phyloP scores from a whole-genome alignment of 352 stramenopile genomes.

The Phytopythium boreale region DNA sequence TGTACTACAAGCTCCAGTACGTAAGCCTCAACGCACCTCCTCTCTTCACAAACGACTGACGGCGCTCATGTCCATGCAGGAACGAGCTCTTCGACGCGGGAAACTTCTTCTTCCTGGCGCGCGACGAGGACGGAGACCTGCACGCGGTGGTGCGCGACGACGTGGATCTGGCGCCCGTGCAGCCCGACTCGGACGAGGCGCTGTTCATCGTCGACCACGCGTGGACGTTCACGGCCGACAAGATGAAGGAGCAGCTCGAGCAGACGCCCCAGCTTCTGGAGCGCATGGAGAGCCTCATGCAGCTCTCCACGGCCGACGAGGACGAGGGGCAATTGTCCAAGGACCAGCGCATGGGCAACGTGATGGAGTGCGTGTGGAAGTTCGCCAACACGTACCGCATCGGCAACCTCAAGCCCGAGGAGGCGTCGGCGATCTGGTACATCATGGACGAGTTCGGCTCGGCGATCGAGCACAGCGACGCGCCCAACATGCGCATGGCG shows the following conservation, averaged over 20 bases:
- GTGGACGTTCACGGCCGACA: constrained; percentile 52
- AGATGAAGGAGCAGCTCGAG: constrained; percentile 29
- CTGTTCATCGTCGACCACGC: constrained; percentile 55
- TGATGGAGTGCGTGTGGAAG: constrained; percentile 39
- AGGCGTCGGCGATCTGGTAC: constrained; percentile 48
- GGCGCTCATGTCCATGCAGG: no score
- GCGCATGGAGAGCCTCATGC: constrained; percentile 50
- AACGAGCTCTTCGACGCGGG: constrained; percentile 48
- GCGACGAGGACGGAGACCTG: constrained; percentile 42
- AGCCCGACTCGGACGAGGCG: constrained; percentile 33
- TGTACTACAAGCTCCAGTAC: constrained; percentile 55
- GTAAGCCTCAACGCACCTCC: no score
- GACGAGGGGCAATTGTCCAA: constrained; percentile 14
- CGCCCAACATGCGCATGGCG: constrained; percentile 45
- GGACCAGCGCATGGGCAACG: constrained; percentile 20
- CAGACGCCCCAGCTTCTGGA: constrained; percentile 28
- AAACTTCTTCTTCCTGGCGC: constrained; percentile 42
- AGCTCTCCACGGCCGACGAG: constrained; percentile 16
- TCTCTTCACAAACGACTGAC: no score
- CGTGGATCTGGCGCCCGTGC: constrained; percentile 28
- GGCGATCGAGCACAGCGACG: constrained; percentile 42
- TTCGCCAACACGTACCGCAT: constrained; percentile 52
- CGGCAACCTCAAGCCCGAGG: constrained; percentile 37
- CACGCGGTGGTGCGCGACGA: constrained; percentile 45
- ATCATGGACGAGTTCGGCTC: constrained; percentile 60